Percentiles rank a stretch among this genome's conserved stretches.
phyloP scores from a whole-genome alignment of 768 basidiomycete genomes.

The Wakefieldia striispora region DNA sequence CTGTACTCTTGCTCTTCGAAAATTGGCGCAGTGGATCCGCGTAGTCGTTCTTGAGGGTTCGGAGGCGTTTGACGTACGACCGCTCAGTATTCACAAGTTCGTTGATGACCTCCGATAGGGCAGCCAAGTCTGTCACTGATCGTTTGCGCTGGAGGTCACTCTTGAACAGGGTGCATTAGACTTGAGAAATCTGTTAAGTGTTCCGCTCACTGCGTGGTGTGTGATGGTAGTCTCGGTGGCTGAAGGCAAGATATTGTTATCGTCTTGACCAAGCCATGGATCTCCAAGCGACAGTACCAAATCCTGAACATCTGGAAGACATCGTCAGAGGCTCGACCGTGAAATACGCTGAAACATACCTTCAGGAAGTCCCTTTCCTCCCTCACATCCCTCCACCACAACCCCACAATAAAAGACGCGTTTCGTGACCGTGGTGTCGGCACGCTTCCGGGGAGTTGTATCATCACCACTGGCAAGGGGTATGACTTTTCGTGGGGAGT shows the following conservation, averaged over 20 bases:
- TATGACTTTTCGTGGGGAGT: constrained; percentile 71
- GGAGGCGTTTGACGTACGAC: constrained; percentile 82
- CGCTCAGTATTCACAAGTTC: constrained; percentile 89
- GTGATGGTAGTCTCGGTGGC: constrained; percentile 37
- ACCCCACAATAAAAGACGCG: constrained; percentile 90
- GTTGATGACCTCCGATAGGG: constrained; percentile 71
- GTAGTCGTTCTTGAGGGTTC: constrained; percentile 82
- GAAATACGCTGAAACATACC: constrained; percentile 39
- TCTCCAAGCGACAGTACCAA: constrained; percentile 76
- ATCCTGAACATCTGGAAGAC: constrained; percentile 66
- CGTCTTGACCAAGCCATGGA: constrained; percentile 52
- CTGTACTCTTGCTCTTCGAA: constrained; percentile 77
- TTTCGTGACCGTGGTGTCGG: constrained; percentile 50
- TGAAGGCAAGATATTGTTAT: constrained; percentile 46
- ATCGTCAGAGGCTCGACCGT: constrained; percentile 10
- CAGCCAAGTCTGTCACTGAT: constrained; percentile 60
- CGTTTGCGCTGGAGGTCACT: constrained; percentile 44
- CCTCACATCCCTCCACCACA: constrained; percentile 80
- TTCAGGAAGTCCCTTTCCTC: constrained; percentile 64
- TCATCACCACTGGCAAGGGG: constrained; percentile 73
- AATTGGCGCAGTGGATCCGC: constrained; percentile 90
- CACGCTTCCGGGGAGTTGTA: constrained; percentile 41
- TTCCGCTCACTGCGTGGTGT: constrained; percentile 42
- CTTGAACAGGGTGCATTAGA: constrained; percentile 21
- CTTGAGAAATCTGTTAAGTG: background rate